A percentile compares a stretch with the other conserved stretches of the same genome.
phyloP scores from a whole-genome alignment of 176 grass and related monocot species.

The Oryza coarctata region DNA sequence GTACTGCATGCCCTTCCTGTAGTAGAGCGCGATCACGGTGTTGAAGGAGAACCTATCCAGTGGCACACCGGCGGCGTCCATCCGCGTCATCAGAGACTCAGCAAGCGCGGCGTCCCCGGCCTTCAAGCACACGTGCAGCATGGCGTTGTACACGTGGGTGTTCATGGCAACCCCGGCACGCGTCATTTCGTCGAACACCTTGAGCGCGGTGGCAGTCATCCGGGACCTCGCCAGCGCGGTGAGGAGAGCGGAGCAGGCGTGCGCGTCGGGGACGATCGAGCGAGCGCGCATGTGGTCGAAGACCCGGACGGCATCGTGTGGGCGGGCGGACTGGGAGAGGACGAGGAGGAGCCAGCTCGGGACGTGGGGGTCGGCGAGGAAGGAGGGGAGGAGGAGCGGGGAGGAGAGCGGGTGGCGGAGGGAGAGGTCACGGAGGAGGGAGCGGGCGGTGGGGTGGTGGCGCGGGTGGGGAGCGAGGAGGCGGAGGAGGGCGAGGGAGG shows the following conservation, averaged over 20 bases:
- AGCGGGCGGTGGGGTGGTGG: constrained; percentile 21
- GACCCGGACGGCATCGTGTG: constrained; percentile 33
- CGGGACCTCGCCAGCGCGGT: constrained; percentile 56
- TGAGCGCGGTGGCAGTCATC: constrained; percentile 66
- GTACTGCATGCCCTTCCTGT: constrained; percentile 81
- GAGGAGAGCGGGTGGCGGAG: constrained; percentile 42
- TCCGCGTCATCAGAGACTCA: constrained; percentile 48
- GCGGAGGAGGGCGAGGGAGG: constrained; percentile 39
- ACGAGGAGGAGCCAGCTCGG: constrained; percentile 43
- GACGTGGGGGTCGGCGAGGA: constrained; percentile 33
- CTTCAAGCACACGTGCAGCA: constrained; percentile 85
- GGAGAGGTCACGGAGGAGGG: constrained; percentile 34
- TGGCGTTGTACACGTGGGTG: constrained; percentile 78
- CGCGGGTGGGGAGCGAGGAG: constrained; percentile 37
- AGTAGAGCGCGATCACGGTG: constrained; percentile 74
- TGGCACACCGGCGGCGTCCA: constrained; percentile 48
- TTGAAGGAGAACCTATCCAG: constrained; percentile 74
- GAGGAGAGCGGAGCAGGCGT: constrained; percentile 63
- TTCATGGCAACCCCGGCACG: constrained; percentile 41
- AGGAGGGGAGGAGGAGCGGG: constrained; percentile 33
- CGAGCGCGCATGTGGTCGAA: constrained; percentile 47
- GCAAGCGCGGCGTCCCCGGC: constrained; percentile 54
- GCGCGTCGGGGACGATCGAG: constrained; percentile 44
- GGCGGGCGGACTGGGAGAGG: constrained; percentile 21
- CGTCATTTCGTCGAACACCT: constrained; percentile 62